Evolutionary conservation across 371 early-diverging fungal species (phyloP).

Genomic region (Chytridium lagenaria): DNA sequence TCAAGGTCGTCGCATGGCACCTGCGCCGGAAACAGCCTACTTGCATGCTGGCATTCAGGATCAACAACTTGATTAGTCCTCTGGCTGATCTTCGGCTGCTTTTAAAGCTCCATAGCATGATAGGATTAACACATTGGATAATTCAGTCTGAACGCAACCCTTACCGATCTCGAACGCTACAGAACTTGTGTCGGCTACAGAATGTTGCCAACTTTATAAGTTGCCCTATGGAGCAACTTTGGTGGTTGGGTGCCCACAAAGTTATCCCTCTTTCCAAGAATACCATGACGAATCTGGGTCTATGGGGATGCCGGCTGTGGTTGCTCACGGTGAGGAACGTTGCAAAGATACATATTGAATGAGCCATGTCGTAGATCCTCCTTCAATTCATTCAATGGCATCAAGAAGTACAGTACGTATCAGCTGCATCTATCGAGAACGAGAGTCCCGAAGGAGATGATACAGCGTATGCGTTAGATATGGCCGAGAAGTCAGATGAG

Average conservation of each 20-base stretch:
- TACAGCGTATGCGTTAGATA: no score
- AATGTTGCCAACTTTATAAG: background rate
- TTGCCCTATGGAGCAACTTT: background rate
- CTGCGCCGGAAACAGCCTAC: background rate
- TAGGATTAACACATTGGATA: background rate
- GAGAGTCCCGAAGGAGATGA: no score
- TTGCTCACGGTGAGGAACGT: background rate
- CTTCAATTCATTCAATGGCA: background rate
- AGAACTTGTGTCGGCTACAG: background rate
- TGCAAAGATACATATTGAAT: background rate
- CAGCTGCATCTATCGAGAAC: no score
- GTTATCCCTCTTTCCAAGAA: background rate
- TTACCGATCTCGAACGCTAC: background rate
- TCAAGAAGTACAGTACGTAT: background rate
- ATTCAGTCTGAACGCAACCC: constrained; percentile 1
- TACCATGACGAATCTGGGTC: background rate
- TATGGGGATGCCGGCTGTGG: constrained; percentile 8
- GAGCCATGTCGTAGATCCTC: background rate
- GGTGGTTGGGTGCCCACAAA: background rate
- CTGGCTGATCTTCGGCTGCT: background rate
- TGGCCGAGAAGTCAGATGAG: no score
- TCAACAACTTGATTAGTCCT: background rate
- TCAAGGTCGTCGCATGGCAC: background rate
- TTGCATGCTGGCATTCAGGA: background rate
- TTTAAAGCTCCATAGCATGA: background rate